phyloP scores from a whole-genome alignment of 2,329 filamentous ascomycete species.

The Exophiala aquamarina region DNA sequence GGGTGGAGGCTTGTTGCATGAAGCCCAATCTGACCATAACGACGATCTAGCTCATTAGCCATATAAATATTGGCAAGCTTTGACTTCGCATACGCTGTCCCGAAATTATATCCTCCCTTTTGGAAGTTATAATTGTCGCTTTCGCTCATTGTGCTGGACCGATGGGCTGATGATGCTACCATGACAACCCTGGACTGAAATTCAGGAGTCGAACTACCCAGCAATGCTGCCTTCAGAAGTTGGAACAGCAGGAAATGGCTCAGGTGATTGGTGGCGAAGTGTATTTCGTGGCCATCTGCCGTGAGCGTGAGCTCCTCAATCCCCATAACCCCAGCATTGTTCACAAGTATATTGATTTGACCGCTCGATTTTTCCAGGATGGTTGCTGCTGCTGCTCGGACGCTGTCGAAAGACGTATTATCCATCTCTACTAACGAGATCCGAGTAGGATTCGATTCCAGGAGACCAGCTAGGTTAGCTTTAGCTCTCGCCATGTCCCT shows the following conservation, averaged over 20 bases:
- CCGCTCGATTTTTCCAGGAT: slow-evolving; percentile 14
- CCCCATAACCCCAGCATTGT: slow-evolving; percentile 48
- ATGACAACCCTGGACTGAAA: slow-evolving; percentile 50
- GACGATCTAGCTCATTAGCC: slow-evolving; percentile 52
- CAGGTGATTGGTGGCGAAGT: slow-evolving; percentile 51
- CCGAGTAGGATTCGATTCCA: slow-evolving; percentile 16
- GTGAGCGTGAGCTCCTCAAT: slow-evolving; percentile 28
- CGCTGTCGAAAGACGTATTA: slow-evolving; percentile 44
- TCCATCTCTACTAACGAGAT: slow-evolving; percentile 46
- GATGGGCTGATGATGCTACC: slow-evolving; percentile 47
- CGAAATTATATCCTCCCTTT: slow-evolving; percentile 36
- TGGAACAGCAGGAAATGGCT: slow-evolving; percentile 45
- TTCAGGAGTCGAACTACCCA: slow-evolving; percentile 36
- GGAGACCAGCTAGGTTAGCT: slow-evolving; percentile 24
- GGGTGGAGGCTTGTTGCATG: slow-evolving; percentile 50
- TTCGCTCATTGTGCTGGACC: slow-evolving; percentile 32
- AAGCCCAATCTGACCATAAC: slow-evolving; percentile 44
- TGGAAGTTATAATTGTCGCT: slow-evolving; percentile 43
- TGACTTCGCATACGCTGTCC: slow-evolving; percentile 46
- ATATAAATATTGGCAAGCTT: slow-evolving; percentile 55
- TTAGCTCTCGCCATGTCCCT: slow-evolving; percentile 35
- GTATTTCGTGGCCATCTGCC: slow-evolving; percentile 48
- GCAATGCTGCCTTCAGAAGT: slow-evolving; percentile 47
- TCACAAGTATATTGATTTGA: slow-evolving; percentile 23
- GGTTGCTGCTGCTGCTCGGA: slow-evolving; percentile 41